Conservation (phyloP, 2,329 filamentous ascomycete species). For the Exserohilum turcica region DNA sequence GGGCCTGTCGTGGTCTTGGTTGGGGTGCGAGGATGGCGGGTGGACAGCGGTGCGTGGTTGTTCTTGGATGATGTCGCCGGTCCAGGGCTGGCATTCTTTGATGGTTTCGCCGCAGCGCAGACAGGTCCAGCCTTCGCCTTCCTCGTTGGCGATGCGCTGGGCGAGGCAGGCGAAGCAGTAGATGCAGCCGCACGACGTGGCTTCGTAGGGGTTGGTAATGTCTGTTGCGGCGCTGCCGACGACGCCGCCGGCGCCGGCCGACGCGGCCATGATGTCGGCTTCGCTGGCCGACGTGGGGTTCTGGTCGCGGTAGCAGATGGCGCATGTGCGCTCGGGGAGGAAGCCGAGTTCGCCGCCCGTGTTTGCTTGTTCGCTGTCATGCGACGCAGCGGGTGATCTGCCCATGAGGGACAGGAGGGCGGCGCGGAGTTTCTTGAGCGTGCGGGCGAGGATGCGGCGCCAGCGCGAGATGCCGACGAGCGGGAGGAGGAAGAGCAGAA, state of each 20-base stretch:
- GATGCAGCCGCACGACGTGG: constrained; percentile 84
- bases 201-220: constrained; percentile 94
- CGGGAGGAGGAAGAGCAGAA: constrained; percentile 94
- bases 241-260: constrained; percentile 72
- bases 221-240: constrained; percentile 89
- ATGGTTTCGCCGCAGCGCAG: constrained; percentile 83
- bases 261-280: constrained; percentile 67
- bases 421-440: constrained; percentile 80
- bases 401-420: constrained; percentile 56
- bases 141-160: constrained; percentile 84
- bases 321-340: constrained; percentile 90
- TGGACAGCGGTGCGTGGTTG: background rate
- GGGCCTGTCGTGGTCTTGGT: constrained; percentile 7
- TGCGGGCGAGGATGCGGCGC: constrained; percentile 84
- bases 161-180: constrained; percentile 98
- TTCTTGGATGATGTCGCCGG: constrained; percentile 78
- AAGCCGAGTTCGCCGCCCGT: constrained; percentile 76
- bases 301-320: constrained; percentile 95
- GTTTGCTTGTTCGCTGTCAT: constrained; percentile 51
- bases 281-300: constrained; percentile 74
- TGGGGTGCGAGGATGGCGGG: background rate
- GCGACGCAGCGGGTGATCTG: constrained; percentile 52
- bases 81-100: constrained; percentile 88
- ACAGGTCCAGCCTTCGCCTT: constrained; percentile 93
- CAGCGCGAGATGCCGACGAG: constrained; percentile 94